Base-by-base conservation (phyloP, 768 basidiomycete species). In the Lyophyllum decastes region DNA sequence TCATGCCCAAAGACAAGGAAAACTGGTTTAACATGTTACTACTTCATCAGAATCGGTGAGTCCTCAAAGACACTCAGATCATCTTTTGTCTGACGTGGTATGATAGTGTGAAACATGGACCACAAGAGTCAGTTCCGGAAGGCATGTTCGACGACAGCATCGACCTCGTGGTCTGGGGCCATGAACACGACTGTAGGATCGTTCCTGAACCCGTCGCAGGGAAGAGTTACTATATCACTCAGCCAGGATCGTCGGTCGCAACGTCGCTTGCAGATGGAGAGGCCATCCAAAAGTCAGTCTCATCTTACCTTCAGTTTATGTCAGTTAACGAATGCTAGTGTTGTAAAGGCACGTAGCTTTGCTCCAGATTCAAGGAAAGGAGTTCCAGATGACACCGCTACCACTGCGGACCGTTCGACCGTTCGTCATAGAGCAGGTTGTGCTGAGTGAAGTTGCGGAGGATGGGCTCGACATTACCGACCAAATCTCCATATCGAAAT, bases 101-200 rank as follows among this genome's bases (percentile, higher is more conserved):
- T 63, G 38, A 2, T 60, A 98, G 96, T 24, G 96, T 97, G 2
- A 89, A 92, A 64, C 97, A 95, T 69, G 95, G 94, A 1, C 94
- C 94, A 17, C 94, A 98, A 69, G 91, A 94, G 63, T 94, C 83
- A 12, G 95, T 98, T 0, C 95, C 96, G 8, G 97, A 98, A 66
- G 90, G 91, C 59, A 90, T 98, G 86, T 99, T 99, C 64, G 96
- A 98, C 68, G 94, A 99, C 67, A 90, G 87, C 64, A 81, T 98
- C 34, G 87, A 98, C 65, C 81, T 99, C 16, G 92, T 99, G 7
- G 80, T 99, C 2, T 99, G 97, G 97, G 97, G 97, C 7, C 97
- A 99, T 70, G 97, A 99, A 71, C 97, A 99, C 68, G 97, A 98
- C 71, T 98, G 96, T 66, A 85, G 95, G 27, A 91, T 96, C 53